phyloP scores from a whole-genome alignment of 805 yeast genomes.

The Saturnispora ahearnii region DNA sequence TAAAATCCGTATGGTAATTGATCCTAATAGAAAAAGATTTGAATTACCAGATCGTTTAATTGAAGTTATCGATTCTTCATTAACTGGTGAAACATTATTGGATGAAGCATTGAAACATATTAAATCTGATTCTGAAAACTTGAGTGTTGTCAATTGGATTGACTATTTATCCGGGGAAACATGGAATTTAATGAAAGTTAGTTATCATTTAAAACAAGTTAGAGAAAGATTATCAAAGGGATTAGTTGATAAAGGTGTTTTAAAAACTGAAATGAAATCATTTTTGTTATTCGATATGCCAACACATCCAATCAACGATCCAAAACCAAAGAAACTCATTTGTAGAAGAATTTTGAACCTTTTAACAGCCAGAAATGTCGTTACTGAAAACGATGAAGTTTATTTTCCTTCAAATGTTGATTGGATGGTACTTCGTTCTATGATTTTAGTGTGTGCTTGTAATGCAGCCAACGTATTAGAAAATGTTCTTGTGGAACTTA shows the following conservation, averaged over 20 bases:
- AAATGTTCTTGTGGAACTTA: constrained; percentile 66
- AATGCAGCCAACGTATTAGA: constrained; percentile 96
- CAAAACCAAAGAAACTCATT: constrained; percentile 72
- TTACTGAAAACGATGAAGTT: constrained; percentile 42
- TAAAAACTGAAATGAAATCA: constrained; percentile 92
- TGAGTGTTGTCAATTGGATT: constrained; percentile 84
- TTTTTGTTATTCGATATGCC: constrained; percentile 97
- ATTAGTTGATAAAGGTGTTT: constrained; percentile 89
- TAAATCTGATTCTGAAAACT: constrained; percentile 70
- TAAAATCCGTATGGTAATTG: constrained; percentile 80
- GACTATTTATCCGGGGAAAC: constrained; percentile 92
- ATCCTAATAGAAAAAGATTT: constrained; percentile 82
- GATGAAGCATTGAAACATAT: constrained; percentile 91
- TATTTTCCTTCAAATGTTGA: constrained; percentile 64
- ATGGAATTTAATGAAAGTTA: constrained; percentile 91
- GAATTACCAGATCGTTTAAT: constrained; percentile 81
- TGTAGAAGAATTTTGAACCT: constrained; percentile 62
- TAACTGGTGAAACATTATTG: constrained; percentile 90
- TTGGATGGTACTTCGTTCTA: constrained; percentile 64
- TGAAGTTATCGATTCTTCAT: constrained; percentile 74
- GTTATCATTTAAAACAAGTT: constrained; percentile 93
- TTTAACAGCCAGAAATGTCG: constrained; percentile 63
- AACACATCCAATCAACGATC: constrained; percentile 91
- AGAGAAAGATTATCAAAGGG: constrained; percentile 96
- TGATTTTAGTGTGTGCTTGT: constrained; percentile 78